Evolutionary conservation across 192 early-diverging fungal species (phyloP).

Genomic region (Allomyces javanicus): DNA sequence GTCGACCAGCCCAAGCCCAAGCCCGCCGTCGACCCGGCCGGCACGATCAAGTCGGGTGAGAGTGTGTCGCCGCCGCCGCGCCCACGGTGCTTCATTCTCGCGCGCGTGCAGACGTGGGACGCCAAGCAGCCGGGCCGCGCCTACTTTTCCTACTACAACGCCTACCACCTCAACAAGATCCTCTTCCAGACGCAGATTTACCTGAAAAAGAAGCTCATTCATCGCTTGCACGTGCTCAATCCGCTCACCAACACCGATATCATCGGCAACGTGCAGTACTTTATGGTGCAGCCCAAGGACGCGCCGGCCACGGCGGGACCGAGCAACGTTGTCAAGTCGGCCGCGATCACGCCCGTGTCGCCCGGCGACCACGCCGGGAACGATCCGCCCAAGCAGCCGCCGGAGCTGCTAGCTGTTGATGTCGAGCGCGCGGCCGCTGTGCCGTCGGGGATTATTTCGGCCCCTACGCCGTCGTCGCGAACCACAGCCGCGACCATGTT

Average conservation of each 20-base stretch:
- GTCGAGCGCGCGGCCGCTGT: too few relatives aligned
- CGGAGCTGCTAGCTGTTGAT: too few relatives aligned
- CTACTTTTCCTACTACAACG: constrained; percentile 33
- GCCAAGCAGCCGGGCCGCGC: constrained; percentile 35
- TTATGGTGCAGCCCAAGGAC: constrained; percentile 16
- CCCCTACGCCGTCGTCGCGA: too few relatives aligned
- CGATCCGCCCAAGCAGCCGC: too few relatives aligned
- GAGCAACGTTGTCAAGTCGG: too few relatives aligned
- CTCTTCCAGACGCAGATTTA: constrained; percentile 44
- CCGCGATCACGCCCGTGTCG: too few relatives aligned
- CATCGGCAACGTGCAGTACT: constrained; percentile 43
- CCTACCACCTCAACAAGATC: constrained; percentile 42
- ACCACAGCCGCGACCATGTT: too few relatives aligned
- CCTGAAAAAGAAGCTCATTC: constrained; percentile 38
- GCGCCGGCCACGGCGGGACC: too few relatives aligned
- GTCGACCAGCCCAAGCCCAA: neutral
- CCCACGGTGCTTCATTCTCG: constrained; percentile 29
- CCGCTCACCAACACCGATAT: constrained; percentile 45
- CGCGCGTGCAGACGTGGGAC: constrained; percentile 41
- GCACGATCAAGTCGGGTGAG: constrained; percentile 4
- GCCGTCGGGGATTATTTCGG: too few relatives aligned
- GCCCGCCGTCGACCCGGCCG: constrained; percentile 11
- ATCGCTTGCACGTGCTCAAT: constrained; percentile 41
- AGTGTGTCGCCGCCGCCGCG: neutral
- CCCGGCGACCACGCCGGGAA: too few relatives aligned